Percentiles rank a stretch among this genome's conserved stretches.
phyloP scores from a whole-genome alignment of 768 basidiomycete species.

The Dioszegia aurantiaca region DNA sequence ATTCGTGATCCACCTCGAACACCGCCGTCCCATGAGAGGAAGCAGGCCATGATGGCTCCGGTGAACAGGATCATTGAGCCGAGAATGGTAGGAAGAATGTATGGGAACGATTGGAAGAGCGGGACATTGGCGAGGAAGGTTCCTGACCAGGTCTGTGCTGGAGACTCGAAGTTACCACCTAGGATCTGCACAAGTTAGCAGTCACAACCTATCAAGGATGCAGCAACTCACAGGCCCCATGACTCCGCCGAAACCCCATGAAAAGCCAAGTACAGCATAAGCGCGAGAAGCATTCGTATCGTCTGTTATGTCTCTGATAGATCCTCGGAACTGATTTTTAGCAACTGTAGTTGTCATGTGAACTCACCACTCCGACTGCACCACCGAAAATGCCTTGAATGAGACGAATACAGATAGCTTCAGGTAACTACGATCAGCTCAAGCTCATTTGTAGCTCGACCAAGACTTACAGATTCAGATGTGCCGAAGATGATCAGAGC shows the following conservation, averaged over 20 bases:
- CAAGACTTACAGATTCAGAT: slow-evolving; percentile 57
- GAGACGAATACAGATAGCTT: slow-evolving; percentile 81
- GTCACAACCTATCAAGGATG: slow-evolving; percentile 46
- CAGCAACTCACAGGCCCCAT: slow-evolving; percentile 59
- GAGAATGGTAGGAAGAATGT: slow-evolving; percentile 78
- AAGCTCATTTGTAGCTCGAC: slow-evolving; percentile 24
- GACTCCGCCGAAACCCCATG: slow-evolving; percentile 90
- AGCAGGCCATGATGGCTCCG: slow-evolving; percentile 81
- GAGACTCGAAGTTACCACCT: slow-evolving; percentile 55
- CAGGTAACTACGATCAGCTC: slow-evolving; percentile 57
- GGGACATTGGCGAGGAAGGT: slow-evolving; percentile 61
- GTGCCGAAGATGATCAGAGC: slow-evolving; percentile 52
- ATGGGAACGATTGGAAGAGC: slow-evolving; percentile 77
- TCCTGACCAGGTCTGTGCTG: slow-evolving; percentile 79
- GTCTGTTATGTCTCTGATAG: slow-evolving; percentile 82
- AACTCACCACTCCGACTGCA: slow-evolving; percentile 79
- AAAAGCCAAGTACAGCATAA: slow-evolving; percentile 92
- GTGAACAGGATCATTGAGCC: slow-evolving; percentile 72
- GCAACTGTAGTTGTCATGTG: neutral
- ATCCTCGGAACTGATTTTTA: slow-evolving; percentile 60
- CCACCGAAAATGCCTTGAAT: slow-evolving; percentile 90
- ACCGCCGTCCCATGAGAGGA: slow-evolving; percentile 87
- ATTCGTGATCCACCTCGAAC: slow-evolving; percentile 78
- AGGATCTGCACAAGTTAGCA: slow-evolving; percentile 58
- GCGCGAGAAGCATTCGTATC: slow-evolving; percentile 88